These are phyloP conservation scores for Lycium barbarum DNA, from an alignment of 257 asterid species.

Conservation along the genomic window DNA sequence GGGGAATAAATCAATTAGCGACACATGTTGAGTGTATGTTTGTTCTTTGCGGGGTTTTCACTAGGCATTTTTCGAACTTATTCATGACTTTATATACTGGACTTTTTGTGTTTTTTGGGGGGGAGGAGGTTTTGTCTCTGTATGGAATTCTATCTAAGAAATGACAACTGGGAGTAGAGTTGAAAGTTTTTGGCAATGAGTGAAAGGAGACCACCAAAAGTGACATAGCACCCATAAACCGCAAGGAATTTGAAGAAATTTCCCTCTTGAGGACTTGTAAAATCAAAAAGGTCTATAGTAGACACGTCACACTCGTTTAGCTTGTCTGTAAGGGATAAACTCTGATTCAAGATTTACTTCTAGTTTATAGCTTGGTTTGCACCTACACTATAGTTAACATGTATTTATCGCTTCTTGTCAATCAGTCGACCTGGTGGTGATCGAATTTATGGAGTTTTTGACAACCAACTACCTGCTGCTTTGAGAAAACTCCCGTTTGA, in stretches of 20 bases:
- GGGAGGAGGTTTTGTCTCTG: too few species aligned
- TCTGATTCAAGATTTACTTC: background rate
- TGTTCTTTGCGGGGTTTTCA: background rate
- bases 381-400: background rate
- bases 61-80: background rate
- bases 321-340: background rate
- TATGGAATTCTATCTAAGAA: too few species aligned
- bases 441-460: conserved; percentile 39
- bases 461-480: conserved; percentile 39
- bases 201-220: background rate
- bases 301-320: background rate
- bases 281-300: background rate
- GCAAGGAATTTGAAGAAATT: background rate
- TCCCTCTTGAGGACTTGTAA: too few species aligned
- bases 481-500: conserved; percentile 37
- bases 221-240: background rate
- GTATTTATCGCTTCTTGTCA: conserved; percentile 15
- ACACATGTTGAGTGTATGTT: background rate
- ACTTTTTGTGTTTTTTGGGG: background rate
- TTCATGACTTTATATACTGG: background rate
- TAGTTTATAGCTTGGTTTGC: background rate
- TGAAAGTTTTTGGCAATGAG: background rate
- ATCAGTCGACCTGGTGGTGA: conserved; percentile 73
- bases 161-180: background rate
- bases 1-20: background rate